Conservation (phyloP, 768 basidiomycete species). For the Cystofilobasidium ferigula region DNA sequence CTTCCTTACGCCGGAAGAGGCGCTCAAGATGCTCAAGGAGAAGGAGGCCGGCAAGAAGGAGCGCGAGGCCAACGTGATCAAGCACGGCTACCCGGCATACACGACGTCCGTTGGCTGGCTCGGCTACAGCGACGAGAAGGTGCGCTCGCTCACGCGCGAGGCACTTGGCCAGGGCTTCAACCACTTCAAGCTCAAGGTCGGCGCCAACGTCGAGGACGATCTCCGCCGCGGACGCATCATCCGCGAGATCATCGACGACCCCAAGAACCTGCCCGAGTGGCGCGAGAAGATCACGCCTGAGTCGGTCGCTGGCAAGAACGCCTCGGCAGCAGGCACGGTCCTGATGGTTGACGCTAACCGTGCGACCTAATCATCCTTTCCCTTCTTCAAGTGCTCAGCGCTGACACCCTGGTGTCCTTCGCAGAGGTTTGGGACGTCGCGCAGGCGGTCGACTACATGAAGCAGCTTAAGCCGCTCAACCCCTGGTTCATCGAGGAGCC, state of each 20-base stretch:
- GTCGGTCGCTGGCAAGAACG: slow-evolving; percentile 23
- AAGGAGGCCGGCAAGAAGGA: slow-evolving; percentile 66
- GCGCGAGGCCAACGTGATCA: slow-evolving; percentile 61
- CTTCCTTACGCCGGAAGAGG: slow-evolving; percentile 81
- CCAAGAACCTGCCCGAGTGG: slow-evolving; percentile 40
- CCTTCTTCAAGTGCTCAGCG: not conserved
- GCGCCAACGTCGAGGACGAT: slow-evolving; percentile 68
- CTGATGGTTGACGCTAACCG: slow-evolving; percentile 98
- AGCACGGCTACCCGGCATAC: slow-evolving; percentile 83
- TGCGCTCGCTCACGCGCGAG: slow-evolving; percentile 71
- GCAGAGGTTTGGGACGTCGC: slow-evolving; percentile 71
- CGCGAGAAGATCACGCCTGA: slow-evolving; percentile 20
- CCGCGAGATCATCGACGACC: slow-evolving; percentile 89
- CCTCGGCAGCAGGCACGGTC: slow-evolving; percentile 73
- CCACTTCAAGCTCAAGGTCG: slow-evolving; percentile 99
- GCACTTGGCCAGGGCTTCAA: slow-evolving; percentile 81
- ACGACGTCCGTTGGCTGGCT: slow-evolving; percentile 58
- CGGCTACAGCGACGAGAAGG: slow-evolving; percentile 86
- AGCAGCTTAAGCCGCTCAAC: slow-evolving; percentile 61
- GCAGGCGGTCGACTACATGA: slow-evolving; percentile 84
- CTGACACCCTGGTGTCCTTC: not conserved
- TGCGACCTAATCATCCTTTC: slow-evolving; percentile 26
- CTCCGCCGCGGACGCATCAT: slow-evolving; percentile 78
- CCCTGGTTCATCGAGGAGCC: slow-evolving; percentile 98
- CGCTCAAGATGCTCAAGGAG: slow-evolving; percentile 64